Evolutionary conservation across 2,329 filamentous ascomycete genomes (phyloP), one percentile per base, ranked within the genome.

Genomic region (Pezicula neosporulosa): DNA sequence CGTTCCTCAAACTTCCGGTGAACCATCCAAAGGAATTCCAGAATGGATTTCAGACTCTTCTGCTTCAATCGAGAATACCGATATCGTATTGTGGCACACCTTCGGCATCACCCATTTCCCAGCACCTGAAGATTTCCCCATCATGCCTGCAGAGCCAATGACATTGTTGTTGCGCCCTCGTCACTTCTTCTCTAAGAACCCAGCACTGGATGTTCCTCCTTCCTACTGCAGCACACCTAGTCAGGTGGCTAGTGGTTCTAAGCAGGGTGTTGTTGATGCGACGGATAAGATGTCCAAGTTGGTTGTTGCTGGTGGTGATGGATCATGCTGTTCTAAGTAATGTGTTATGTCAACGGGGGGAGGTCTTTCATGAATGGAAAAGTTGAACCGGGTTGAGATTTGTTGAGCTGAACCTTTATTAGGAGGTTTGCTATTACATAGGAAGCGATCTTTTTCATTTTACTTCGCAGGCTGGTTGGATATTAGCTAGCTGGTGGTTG

Each of bases 71-170:
- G 88, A 87, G 50, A 87, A 96, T 74, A 89, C 85, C 1, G 89
- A 97, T 66, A 73, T 96, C 28, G 91, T 97, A 1, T 80, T 96
- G 15, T 97, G 91, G 91, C 91, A 96, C 72, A 96, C 90, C 0
- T 97, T 96, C 63, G 92, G 92, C 35, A 77, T 96, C 35, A 93
- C 87, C 1, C 92, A 96, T 67, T 93, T 96, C 75, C 91, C 92
- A 0, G 76, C 88, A 0, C 90, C 91, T 0, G 92, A 97, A 66
- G 92, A 96, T 69, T 96, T 90, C 74, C 92, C 92, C 28, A 78
- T 96, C 60, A 96, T 96, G 91, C 90, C 90, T 0, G 87, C 82
- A 0, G 88, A 92, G 74, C 88, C 89, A 1, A 92, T 96, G 80
- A 80, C 77, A 61, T 72, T 83, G n/a, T 70, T 76, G 48, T 66